phyloP scores from a whole-genome alignment of 2,329 filamentous ascomycete genomes.

The Xylaria hypoxylon region DNA sequence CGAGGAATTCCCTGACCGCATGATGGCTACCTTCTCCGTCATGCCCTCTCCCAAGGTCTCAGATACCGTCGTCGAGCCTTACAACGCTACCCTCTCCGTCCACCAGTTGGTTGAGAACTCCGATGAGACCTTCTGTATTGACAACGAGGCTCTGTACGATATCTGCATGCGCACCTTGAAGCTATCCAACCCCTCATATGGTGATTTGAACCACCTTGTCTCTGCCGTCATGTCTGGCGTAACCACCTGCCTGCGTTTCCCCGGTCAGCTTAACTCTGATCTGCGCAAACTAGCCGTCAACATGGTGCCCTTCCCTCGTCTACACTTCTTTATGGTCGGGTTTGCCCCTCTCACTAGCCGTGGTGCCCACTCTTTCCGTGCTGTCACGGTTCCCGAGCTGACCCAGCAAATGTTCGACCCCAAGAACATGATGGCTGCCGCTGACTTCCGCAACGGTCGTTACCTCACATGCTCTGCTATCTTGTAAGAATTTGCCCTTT shows the following conservation, averaged over 20 bases:
- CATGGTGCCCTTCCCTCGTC: constrained; percentile 99
- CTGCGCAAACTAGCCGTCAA: constrained; percentile 99
- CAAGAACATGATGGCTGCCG: constrained; percentile 99
- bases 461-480: constrained; percentile 99
- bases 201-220: constrained; percentile 99
- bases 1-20: constrained; percentile 99
- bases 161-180: constrained; percentile 99
- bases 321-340: constrained; percentile 99
- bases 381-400: constrained; percentile 95
- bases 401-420: constrained; percentile 99
- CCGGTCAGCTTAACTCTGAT: constrained; percentile 99
- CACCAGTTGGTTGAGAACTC: constrained; percentile 99
- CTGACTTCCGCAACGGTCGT: constrained; percentile 99
- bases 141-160: constrained; percentile 99
- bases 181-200: constrained; percentile 98
- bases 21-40: constrained; percentile 99
- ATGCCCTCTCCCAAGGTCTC: constrained; percentile 99
- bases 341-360: constrained; percentile 98
- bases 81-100: constrained; percentile 98
- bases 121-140: constrained; percentile 99
- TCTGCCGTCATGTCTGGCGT: constrained; percentile 99
- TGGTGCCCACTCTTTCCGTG: constrained; percentile 93
- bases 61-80: constrained; percentile 99
- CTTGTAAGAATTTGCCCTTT: constrained; percentile 71
- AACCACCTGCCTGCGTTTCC: constrained; percentile 98